Base-by-base conservation (phyloP, 257 asterid genomes). In the Striga asiatica region DNA sequence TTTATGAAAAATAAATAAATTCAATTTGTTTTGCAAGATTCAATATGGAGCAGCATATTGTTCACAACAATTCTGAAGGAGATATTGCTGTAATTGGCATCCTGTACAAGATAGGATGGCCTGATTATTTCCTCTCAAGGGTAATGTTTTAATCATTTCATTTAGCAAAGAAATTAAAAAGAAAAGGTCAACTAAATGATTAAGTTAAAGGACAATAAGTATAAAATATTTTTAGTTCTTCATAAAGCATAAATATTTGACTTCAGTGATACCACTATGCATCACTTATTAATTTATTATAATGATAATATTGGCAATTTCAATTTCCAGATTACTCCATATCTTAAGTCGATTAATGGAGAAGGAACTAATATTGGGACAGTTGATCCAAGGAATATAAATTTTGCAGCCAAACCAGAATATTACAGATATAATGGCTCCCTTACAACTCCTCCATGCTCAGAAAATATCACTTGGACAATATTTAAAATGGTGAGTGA, bases 371-470 rank as follows among this genome's bases (percentile, higher is more conserved):
- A 72, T 5, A 22, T 76, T 34, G 86, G 84, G 11, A 1, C n/a
- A 2, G 6, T 81, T 41, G 45, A 63, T 59, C 82, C 95, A 0
- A 8, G 34, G 2, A 18, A 48, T 5, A 65, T 81, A 22, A 43
- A 37, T n/a, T 69, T 71, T 53, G 52, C 41, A 25, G 61, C 60
- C 42, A 71, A 38, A 24, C 5, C 20, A 6, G 63, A 69, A 14
- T 84, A 79, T 52, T 77, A 65, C 60, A 58, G 80, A 77, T 84
- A 79, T 37, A 67, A 65, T 13, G 95, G 95, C 27, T 84, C 95
- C 29, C 82, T 84, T 12, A 79, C 95, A n/a, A 59, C 66, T 66
- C 95, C 95, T 12, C 95, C 95, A 3, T 81, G 95, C 68, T 57
- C 82, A 7, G 79, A 79, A 60, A 87, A 84, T 42, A 77, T 84